These are phyloP conservation scores for Parasarocladium wereldwijsianum DNA, from an alignment of 2,329 filamentous ascomycete species.

Conservation along the genomic window DNA sequence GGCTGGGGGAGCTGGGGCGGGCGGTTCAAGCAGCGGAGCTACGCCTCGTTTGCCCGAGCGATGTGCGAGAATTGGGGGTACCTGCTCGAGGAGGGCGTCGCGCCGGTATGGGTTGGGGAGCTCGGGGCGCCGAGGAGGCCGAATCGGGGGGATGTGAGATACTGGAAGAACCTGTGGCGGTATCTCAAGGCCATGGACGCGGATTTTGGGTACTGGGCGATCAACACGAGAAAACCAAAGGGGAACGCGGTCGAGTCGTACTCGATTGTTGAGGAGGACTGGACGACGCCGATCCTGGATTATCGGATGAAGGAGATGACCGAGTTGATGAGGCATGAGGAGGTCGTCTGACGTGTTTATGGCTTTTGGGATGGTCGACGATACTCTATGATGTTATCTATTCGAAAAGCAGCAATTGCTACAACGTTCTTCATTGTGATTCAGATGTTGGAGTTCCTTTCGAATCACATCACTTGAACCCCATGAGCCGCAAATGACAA, in stretches of 20 bases:
- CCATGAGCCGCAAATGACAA: no score
- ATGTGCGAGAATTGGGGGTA: slow-evolving; percentile 56
- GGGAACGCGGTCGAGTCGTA: slow-evolving; percentile 44
- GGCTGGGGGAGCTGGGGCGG: slow-evolving; percentile 50
- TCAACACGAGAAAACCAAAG: slow-evolving; percentile 51
- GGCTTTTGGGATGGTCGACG: no score
- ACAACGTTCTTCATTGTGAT: no score
- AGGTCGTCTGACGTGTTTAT: no score
- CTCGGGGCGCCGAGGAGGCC: slow-evolving; percentile 43
- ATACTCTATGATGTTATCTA: no score
- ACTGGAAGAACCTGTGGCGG: slow-evolving; percentile 49
- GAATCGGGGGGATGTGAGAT: slow-evolving; percentile 42
- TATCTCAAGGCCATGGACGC: slow-evolving; percentile 43
- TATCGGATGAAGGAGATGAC: slow-evolving; percentile 48
- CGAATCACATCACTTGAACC: no score
- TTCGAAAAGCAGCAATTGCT: no score
- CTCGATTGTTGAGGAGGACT: slow-evolving; percentile 46
- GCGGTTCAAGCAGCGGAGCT: slow-evolving; percentile 44
- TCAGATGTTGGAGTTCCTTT: no score
- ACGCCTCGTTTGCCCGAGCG: slow-evolving; percentile 44
- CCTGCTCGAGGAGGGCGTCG: slow-evolving; percentile 29
- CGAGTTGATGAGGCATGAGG: slow-evolving; percentile 33
- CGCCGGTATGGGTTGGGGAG: slow-evolving; percentile 55
- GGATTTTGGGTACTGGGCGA: slow-evolving; percentile 57
- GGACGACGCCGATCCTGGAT: slow-evolving; percentile 46